phyloP scores from a whole-genome alignment of 1,284 basidiomycete species.

The Pterulicium gracile region DNA sequence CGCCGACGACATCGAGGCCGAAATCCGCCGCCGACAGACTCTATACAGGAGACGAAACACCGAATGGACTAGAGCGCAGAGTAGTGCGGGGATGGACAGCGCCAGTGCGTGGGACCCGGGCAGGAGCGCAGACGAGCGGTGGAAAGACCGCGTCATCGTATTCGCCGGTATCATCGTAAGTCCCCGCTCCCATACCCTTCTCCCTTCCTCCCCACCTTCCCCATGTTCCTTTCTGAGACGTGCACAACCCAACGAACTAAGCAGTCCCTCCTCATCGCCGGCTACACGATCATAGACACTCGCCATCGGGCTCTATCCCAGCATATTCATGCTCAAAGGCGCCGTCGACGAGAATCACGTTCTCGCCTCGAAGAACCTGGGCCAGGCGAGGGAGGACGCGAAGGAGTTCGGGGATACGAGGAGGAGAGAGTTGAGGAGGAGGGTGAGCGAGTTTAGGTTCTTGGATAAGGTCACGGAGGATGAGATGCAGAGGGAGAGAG shows the following conservation, averaged over 20 bases:
- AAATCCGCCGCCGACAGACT: conserved; percentile 21
- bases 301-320: not conserved
- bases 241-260: not conserved
- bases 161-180: conserved; percentile 36
- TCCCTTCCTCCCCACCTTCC: not conserved
- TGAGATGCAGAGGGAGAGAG: not conserved
- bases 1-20: conserved; percentile 22
- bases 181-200: too few relatives aligned
- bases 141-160: conserved; percentile 46
- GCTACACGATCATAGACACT: not conserved
- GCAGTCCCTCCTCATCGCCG: not conserved
- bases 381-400: not conserved
- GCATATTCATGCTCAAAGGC: conserved; percentile 1
- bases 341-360: not conserved
- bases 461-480: not conserved
- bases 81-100: conserved; percentile 12
- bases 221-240: not conserved
- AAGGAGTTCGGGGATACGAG: conserved; percentile 1
- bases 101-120: conserved; percentile 20
- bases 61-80: conserved; percentile 17
- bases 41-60: conserved; percentile 15
- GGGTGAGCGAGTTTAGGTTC: not conserved
- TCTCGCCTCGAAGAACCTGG: not conserved
- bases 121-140: conserved; percentile 32
- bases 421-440: conserved; percentile 1